Conservation (phyloP, 805 yeast species). For the Hanseniaspora lindneri region DNA sequence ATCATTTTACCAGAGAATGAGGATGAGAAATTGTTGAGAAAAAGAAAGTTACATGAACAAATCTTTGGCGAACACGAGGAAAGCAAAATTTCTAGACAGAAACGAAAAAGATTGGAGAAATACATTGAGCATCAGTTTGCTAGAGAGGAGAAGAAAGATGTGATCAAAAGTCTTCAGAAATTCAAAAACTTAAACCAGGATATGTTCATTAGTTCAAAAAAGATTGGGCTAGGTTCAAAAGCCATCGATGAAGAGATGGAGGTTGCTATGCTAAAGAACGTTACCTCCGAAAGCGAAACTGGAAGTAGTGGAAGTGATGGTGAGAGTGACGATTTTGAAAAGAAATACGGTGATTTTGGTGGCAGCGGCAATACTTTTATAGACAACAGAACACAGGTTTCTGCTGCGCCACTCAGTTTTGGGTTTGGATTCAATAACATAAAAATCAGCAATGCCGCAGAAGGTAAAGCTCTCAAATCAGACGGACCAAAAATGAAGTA, state of each 20-base stretch:
- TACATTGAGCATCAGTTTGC: conserved; percentile 83
- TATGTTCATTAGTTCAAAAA: conserved; percentile 57
- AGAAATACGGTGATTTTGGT: conserved; percentile 22
- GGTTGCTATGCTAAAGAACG: conserved; percentile 44
- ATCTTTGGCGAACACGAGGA: conserved; percentile 47
- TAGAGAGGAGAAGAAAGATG: conserved; percentile 71
- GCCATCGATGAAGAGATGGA: conserved; percentile 57
- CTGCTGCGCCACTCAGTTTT: conserved; percentile 41
- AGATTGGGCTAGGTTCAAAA: conserved; percentile 60
- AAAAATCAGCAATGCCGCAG: conserved; percentile 28
- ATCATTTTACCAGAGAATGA: conserved; percentile 43
- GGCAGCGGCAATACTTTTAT: conserved; percentile 33
- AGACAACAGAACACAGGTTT: conserved; percentile 55
- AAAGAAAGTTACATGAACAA: conserved; percentile 47
- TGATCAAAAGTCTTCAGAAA: conserved; percentile 59
- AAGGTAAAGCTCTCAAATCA: conserved; percentile 16
- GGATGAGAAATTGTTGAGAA: conserved; percentile 47
- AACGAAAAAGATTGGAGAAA: conserved; percentile 68
- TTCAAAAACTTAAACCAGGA: conserved; percentile 54
- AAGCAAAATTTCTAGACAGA: conserved; percentile 54
- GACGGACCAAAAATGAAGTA: conserved; percentile 39
- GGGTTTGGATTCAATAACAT: conserved; percentile 60
- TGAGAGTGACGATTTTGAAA: conserved; percentile 24
- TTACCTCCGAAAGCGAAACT: conserved; percentile 43
- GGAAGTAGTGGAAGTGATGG: conserved; percentile 23